Evolutionary conservation across 208 protist species (phyloP), one percentile per base, ranked within the genome.

Genomic region (Wallacemonas sp.): DNA sequence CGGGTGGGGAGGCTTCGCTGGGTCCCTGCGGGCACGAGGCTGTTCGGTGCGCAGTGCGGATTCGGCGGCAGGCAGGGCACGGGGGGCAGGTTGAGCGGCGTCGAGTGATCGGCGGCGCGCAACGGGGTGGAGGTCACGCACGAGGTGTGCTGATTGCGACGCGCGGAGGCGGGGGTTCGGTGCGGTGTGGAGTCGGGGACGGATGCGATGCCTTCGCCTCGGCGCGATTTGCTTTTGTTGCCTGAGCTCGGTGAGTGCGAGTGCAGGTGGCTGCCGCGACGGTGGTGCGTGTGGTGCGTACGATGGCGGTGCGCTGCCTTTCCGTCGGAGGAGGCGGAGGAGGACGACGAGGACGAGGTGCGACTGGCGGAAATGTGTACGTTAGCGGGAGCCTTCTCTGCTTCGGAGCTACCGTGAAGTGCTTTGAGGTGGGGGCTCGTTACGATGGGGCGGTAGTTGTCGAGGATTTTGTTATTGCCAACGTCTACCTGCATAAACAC

Each of bases 401-500:
- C 52, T 32, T 32, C 48, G 8, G 3, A 18, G 22, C 48, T 55
- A 1, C 28, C 1, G 26, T 41, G 52, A 59, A 59, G 52, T 22
- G 52, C 52, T 39, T 70, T 62, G 5, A 77, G 48, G 28, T 72
- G 69, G 7, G 29, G 65, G 57, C 73, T 81, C 3, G 61, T 49
- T 33, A 82, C 52, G 38, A 81, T 73, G 69, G 67, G 72, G 65
- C 42, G 59, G 48, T 72, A 79, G 25, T 54, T 79, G 54, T 75
- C 68, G 41, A 49, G 61, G 41, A 81, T 83, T 61, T 68, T 71
- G 62, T 82, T 74, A 52, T 80, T 87, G 38, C 77, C 82, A 50
- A 84, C 76, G 57, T 84, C 82, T 5, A 87, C 68, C 71, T 84
- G 73, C 78, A 84, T 84, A 38, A 32, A 23, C 16, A 66, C 16